Evolutionary conservation across 345 rosid species (phyloP), one percentile per base, ranked within the genome.

Genomic region (Bruguiera parviflora): DNA sequence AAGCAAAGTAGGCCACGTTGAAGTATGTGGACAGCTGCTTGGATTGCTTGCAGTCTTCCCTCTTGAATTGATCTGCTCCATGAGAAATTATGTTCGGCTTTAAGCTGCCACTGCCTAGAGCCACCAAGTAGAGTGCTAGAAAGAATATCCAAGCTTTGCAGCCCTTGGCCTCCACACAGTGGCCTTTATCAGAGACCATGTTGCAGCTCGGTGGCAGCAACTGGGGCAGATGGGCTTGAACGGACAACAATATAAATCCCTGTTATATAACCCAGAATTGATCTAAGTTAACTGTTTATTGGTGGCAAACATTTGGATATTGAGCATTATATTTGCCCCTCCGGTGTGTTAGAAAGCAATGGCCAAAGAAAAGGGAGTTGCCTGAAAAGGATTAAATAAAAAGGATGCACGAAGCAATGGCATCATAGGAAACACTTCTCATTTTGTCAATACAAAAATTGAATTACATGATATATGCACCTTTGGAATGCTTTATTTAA

Each of bases 21-120:
- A 69, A 69, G 47, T 59, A 69, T 1, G 64, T 69, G 43, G 72
- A 69, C 31, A 69, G 72, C 61, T 69, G 60, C 72, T 61, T 60
- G 62, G 71, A 37, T 35, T 67, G 62, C 47, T 53, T 66, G 27
- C 63, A 21, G 24, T 60, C 58, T 28, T 59, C 65, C 21, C 60
- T 43, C 57, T 31, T 60, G 65, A 69, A 69, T 24, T 69, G 72
- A 15, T 69, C 72, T 24, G 72, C 72, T 15, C 72, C 72, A 49
- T 59, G 72, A 11, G 72, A 46, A 51, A 69, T 69, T 61, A 69
- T 69, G 65, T 69, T 69, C 16, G 72, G 72, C 57, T 69, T 69
- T 59, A 69, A 33, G 37, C 72, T 60, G 8, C 72, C 72, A 69
- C 72, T 69, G 5, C 72, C 72, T 7, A 69, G 22, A 25, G 72